Conservation (phyloP, 1,284 basidiomycete species). For the Baeospora myosura region DNA sequence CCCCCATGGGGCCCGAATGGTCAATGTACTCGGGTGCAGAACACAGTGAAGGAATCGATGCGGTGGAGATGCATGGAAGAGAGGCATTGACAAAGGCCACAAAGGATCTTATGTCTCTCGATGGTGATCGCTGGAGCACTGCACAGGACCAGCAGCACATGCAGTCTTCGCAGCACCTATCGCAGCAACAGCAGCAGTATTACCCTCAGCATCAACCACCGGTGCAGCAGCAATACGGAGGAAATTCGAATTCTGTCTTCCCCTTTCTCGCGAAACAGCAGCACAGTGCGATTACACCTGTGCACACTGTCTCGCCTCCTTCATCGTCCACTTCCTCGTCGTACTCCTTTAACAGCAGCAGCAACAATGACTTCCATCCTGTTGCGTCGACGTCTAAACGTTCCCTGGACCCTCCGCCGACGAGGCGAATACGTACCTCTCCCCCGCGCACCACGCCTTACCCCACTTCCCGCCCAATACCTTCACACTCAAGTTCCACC, state of each 20-base stretch:
- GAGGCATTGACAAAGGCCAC: constrained; percentile 66
- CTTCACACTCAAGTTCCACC: constrained; percentile 7
- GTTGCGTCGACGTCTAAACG: constrained; percentile 6
- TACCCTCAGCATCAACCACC: constrained; percentile 5
- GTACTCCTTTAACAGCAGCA: constrained; percentile 2
- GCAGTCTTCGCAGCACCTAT: constrained; percentile 9
- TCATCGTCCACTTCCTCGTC: constrained; percentile 10
- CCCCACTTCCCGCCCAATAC: constrained; percentile 2
- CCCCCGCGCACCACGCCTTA: constrained; percentile 15
- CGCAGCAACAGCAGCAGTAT: constrained; percentile 15
- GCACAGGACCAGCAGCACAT: constrained; percentile 15
- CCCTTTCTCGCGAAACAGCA: constrained; percentile 11
- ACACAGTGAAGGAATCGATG: constrained; percentile 19
- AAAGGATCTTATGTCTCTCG: constrained; percentile 62
- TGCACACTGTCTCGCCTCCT: constrained; percentile 8
- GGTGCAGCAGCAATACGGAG: constrained; percentile 16
- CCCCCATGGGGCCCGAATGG: constrained; percentile 25
- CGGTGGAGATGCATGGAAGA: constrained; percentile 25
- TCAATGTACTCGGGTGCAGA: constrained; percentile 21
- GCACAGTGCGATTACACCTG: constrained; percentile 3
- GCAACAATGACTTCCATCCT: background rate
- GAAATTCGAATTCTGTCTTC: constrained; percentile 4
- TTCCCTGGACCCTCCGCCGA: constrained; percentile 8
- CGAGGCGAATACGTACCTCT: constrained; percentile 18
- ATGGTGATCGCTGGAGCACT: constrained; percentile 26